Evolutionary conservation across 1,284 basidiomycete genomes (phyloP).

Genomic region (Leccinum variabile): DNA sequence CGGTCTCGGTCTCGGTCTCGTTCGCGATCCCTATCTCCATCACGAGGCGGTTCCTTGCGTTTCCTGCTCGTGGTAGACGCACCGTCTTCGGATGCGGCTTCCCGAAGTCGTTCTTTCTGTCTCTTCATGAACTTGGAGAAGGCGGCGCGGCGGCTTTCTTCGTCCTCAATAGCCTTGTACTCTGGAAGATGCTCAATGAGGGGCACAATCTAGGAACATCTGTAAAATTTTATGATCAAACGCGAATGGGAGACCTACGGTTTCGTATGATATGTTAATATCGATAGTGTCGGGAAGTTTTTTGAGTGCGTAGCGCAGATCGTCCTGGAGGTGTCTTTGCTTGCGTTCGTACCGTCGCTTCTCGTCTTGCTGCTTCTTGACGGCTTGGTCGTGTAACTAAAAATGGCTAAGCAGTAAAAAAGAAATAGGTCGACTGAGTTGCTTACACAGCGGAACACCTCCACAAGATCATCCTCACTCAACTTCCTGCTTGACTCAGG

Average conservation of each 20-base stretch:
- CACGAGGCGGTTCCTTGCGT: slow-evolving; percentile 67
- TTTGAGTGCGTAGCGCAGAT: slow-evolving; percentile 93
- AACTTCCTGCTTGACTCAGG: slow-evolving; percentile 49
- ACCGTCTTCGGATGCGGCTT: slow-evolving; percentile 77
- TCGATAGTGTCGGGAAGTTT: slow-evolving; percentile 83
- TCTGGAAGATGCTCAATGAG: slow-evolving; percentile 80
- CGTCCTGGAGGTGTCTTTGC: slow-evolving; percentile 88
- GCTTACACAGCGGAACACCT: slow-evolving; percentile 70
- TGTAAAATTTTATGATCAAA: not conserved
- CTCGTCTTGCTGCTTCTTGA: slow-evolving; percentile 79
- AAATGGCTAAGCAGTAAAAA: slow-evolving; percentile 9
- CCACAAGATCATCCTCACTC: slow-evolving; percentile 53
- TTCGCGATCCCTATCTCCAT: slow-evolving; percentile 42
- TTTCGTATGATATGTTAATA: slow-evolving; percentile 72
- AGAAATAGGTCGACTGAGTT: not conserved
- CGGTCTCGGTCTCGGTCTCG: slow-evolving; percentile 42
- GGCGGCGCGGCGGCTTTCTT: slow-evolving; percentile 75
- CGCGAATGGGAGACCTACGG: slow-evolving; percentile 46
- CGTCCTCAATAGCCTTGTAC: slow-evolving; percentile 80
- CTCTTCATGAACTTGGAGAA: slow-evolving; percentile 85
- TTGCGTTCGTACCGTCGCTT: slow-evolving; percentile 79
- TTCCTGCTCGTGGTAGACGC: slow-evolving; percentile 72
- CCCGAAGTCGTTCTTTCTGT: slow-evolving; percentile 83
- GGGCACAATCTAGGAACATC: slow-evolving; percentile 56
- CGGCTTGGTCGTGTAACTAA: slow-evolving; percentile 69